Evolutionary conservation across 257 asterid genomes (phyloP), one percentile per base, ranked within the genome.

Genomic region (Jacaranda mimosifolia): DNA sequence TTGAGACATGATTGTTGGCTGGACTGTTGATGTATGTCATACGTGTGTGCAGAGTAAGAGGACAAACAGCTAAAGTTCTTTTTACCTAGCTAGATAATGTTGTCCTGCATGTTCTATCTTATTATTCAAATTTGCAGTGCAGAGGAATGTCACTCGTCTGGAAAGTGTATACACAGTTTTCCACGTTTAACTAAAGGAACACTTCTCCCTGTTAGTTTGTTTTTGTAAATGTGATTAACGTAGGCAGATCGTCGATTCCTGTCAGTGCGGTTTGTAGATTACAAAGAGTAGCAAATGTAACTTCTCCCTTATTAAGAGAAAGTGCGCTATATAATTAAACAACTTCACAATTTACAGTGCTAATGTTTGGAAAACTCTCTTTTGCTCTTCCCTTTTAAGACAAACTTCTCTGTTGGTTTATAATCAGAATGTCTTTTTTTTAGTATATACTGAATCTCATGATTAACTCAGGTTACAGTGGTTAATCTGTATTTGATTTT

Each of bases 391-490:
- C 17, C 38, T 17, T 21, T 49, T 12, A 10, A 51, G 70, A 18
- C 35, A 9, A 43, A n/a, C 40, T n/a, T 11, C 66, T 32, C 38
- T 62, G 2, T 64, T 3, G 14, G 64, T 58, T 38, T 42, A 46
- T 10, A 53, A 43, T 77, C 60, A 58, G 18, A n/a, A 74, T 57
- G 49, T 3, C 18, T 42, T 73, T 12, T 73, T 67, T 71, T 53
- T 73, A 12, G 15, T 14, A 36, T 57, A 40, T 13, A 13, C 17
- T 70, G 56, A 57, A 80, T 84, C 74, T 66, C 55, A 59, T 74
- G 77, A 40, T 53, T 59, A 85, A 69, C 26, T 69, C 63, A 48
- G 73, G 69, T 55, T 64, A 10, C 60, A 36, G 43, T 43, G n/a
- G 32, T 39, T 48, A 8, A 46, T 53, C 42, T 65, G 18, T 53